Conservation (phyloP, 2,329 filamentous ascomycete species). For the Leptographium wingfieldii region DNA sequence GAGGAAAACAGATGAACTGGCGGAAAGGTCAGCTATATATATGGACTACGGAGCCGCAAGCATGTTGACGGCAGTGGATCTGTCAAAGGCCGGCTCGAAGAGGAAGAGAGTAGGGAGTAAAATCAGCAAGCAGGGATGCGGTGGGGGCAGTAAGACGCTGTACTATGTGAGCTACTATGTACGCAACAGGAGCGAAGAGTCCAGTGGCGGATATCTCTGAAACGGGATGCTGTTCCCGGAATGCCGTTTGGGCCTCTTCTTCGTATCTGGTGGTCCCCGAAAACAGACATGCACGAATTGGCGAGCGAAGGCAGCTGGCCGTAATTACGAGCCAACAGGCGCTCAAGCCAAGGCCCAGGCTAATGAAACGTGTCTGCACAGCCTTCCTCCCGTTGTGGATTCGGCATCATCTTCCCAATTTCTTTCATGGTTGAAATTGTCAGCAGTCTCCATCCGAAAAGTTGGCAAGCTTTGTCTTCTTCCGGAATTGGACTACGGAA, state of each 20-base stretch:
- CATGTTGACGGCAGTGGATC: neutral
- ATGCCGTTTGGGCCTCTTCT: neutral
- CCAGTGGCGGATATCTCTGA: neutral
- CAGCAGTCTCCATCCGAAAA: neutral
- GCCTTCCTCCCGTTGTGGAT: neutral
- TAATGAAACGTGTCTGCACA: neutral
- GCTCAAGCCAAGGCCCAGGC: neutral
- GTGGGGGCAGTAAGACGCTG: neutral
- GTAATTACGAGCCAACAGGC: neutral
- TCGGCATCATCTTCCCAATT: neutral
- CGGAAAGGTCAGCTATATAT: slow-evolving; percentile 4
- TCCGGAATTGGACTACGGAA: neutral
- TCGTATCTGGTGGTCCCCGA: neutral
- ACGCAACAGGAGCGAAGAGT: neutral
- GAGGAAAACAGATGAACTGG: slow-evolving; percentile 17
- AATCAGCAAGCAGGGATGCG: too few relatives aligned
- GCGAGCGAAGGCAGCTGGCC: neutral
- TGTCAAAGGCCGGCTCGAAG: neutral
- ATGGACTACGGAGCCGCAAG: neutral
- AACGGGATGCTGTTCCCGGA: neutral
- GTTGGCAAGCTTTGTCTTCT: neutral
- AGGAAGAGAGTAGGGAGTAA: neutral
- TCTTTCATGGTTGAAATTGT: neutral
- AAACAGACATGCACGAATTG: neutral
- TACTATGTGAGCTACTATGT: too few relatives aligned